Evolutionary conservation across 495 filamentous ascomycete species (phyloP).

Genomic region (Hyaloscypha bicolor): DNA sequence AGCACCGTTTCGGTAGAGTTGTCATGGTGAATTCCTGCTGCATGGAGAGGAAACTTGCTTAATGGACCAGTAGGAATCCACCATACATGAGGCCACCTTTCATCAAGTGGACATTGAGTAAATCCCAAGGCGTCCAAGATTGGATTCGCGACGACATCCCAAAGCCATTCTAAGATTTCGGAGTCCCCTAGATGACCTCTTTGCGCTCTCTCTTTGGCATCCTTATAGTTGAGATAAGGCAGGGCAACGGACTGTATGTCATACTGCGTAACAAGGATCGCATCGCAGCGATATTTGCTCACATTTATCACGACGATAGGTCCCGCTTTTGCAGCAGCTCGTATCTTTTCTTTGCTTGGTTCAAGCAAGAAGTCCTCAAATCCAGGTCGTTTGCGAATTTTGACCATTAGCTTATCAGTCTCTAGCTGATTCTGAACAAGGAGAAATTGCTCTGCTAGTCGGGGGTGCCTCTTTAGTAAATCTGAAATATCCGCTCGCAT

Average conservation of each 20-base stretch:
- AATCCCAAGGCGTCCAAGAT: slow-evolving; percentile 22
- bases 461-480: background rate
- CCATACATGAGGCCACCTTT: slow-evolving; percentile 24
- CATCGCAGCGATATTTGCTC: slow-evolving; percentile 20
- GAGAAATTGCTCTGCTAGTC: background rate
- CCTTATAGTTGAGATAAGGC: background rate
- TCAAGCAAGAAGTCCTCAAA: slow-evolving; percentile 26
- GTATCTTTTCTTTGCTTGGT: slow-evolving; percentile 19
- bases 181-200: slow-evolving; percentile 5
- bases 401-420: slow-evolving; percentile 18
- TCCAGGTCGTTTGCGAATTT: slow-evolving; percentile 25
- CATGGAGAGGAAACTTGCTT: slow-evolving; percentile 29
- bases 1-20: slow-evolving; percentile 24
- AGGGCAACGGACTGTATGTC: background rate
- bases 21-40: slow-evolving; percentile 25
- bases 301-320: slow-evolving; percentile 30
- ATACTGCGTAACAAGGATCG: background rate
- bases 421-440: background rate
- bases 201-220: background rate
- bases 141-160: slow-evolving; percentile 25
- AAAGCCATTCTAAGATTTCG: slow-evolving; percentile 28
- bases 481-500: slow-evolving; percentile 1
- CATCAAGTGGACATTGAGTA: slow-evolving; percentile 12
- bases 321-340: slow-evolving; percentile 19
- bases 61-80: slow-evolving; percentile 6